A percentile compares a stretch with the other conserved stretches of the same genome.
Conservation (phyloP, 73 alveolate species). For the Tetrahymena borealis region DNA sequence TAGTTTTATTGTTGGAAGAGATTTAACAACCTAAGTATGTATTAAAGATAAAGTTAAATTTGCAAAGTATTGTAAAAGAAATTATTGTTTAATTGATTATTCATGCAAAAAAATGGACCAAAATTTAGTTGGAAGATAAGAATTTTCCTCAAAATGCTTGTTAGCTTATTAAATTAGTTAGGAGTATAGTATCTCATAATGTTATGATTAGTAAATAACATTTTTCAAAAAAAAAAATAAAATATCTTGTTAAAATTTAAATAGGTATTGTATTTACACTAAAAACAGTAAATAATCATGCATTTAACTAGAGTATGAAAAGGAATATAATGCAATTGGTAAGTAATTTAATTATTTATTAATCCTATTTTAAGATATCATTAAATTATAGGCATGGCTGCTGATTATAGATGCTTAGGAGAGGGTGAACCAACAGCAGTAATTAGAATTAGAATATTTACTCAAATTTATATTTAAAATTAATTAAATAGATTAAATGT, state of each 20-base stretch:
- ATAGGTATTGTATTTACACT: background rate
- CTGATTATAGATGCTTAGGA: no score
- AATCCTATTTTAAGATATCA: no score
- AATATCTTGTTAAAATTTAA: background rate
- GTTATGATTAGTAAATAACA: background rate
- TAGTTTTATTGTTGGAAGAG: background rate
- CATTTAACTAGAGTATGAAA: background rate
- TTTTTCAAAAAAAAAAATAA: background rate
- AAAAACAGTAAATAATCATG: background rate
- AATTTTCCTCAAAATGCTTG: background rate
- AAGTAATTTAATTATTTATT: background rate
- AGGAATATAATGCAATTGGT: background rate
- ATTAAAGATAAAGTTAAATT: background rate
- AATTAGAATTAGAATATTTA: background rate
- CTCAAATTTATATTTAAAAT: background rate
- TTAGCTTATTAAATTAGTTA: background rate
- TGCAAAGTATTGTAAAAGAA: background rate
- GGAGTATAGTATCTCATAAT: background rate
- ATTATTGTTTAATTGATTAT: background rate
- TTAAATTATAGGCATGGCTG: no score
- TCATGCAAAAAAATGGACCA: background rate
- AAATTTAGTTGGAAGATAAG: background rate
- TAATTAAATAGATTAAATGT: background rate
- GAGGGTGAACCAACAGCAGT: no score
- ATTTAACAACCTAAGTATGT: background rate